Evolutionary conservation across 2,329 filamentous ascomycete species (phyloP).

Genomic region (Macrophomina tecta): DNA sequence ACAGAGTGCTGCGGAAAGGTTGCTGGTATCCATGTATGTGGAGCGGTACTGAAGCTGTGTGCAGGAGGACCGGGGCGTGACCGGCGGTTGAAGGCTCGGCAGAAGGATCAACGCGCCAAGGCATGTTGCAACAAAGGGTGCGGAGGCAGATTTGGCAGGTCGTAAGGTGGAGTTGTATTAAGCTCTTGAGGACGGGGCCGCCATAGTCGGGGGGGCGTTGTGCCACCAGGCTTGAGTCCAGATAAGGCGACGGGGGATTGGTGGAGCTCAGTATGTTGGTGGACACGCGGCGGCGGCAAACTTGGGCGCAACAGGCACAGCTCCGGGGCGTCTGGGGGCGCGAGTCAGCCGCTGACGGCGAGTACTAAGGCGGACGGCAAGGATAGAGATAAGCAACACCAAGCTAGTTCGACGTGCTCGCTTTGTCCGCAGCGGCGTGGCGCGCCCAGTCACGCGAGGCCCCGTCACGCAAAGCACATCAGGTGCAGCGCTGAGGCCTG

Average conservation of each 20-base stretch:
- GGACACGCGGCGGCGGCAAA: constrained; percentile 20
- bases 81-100: constrained; percentile 8
- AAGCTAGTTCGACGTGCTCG: constrained; percentile 13
- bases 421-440: not conserved
- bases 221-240: not conserved
- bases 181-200: constrained; percentile 14
- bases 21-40: constrained; percentile 5
- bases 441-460: constrained; percentile 24
- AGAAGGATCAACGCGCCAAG: constrained; percentile 15
- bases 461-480: not conserved
- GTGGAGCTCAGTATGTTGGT: constrained; percentile 17
- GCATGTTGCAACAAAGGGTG: not conserved
- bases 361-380: constrained; percentile 1
- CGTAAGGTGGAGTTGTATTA: constrained; percentile 23
- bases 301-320: constrained; percentile 10
- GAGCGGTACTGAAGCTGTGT: not conserved
- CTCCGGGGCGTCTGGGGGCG: constrained; percentile 9
- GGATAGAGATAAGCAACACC: constrained; percentile 26
- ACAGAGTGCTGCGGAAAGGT: constrained; percentile 13
- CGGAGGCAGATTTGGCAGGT: constrained; percentile 25
- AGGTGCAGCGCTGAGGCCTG: not conserved
- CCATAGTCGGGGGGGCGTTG: not conserved
- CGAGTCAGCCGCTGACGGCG: constrained; percentile 27
- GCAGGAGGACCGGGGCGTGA: constrained; percentile 1
- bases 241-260: constrained; percentile 22